phyloP scores from a whole-genome alignment of 805 yeast species.

The Pichia thaimueangensis region DNA sequence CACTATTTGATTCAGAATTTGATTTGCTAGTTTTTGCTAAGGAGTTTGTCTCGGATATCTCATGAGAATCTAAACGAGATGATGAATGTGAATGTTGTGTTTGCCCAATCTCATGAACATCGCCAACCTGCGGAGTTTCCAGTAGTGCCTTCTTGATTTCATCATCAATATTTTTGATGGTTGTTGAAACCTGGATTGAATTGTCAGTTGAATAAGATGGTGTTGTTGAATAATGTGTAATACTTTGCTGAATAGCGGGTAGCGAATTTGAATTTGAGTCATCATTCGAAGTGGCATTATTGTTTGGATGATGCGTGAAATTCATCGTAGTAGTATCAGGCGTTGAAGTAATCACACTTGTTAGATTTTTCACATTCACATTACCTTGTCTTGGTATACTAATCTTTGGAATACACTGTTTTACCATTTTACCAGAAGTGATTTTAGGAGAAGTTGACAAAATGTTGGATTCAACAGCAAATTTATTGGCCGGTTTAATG shows the following conservation, averaged over 20 bases:
- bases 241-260: no score
- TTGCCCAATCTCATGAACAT: conserved; percentile 4
- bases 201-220: background rate
- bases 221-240: background rate
- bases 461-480: conserved; percentile 11
- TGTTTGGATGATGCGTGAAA: no score
- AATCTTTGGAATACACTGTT: background rate
- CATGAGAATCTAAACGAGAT: background rate
- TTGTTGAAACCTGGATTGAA: conserved; percentile 4
- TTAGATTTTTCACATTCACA: background rate
- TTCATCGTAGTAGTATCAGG: background rate
- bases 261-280: background rate
- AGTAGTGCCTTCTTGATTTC: conserved; percentile 4
- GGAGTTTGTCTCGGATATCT: no score
- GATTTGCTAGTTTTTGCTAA: no score
- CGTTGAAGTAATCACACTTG: background rate
- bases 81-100: conserved; percentile 4
- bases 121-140: conserved; percentile 4
- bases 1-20: no score
- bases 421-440: background rate
- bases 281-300: background rate
- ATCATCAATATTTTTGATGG: conserved; percentile 9
- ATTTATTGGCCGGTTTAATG: conserved; percentile 9
- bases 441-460: background rate
- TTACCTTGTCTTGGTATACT: background rate